Conservation (phyloP, 768 basidiomycete species). For the Xerocomus spinulosus region DNA sequence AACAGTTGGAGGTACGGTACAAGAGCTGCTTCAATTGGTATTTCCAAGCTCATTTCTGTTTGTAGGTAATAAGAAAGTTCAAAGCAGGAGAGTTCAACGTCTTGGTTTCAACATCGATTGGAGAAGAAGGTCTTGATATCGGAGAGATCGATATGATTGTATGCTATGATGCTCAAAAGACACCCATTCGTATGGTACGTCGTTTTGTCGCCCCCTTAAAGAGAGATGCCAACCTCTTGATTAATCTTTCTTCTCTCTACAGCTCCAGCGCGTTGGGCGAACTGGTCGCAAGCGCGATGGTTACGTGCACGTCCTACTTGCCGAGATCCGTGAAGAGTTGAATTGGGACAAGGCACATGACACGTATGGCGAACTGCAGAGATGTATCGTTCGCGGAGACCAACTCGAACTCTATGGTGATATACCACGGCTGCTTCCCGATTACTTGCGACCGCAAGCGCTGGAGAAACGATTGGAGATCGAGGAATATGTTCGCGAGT, state of each 20-base stretch:
- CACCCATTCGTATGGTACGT: slow-evolving; percentile 90
- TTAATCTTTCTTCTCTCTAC: slow-evolving; percentile 3
- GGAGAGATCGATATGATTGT: slow-evolving; percentile 95
- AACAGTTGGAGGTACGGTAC: slow-evolving; percentile 74
- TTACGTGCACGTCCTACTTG: slow-evolving; percentile 83
- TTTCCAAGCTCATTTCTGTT: slow-evolving; percentile 3
- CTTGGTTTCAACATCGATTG: slow-evolving; percentile 92
- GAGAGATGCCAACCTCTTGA: neutral
- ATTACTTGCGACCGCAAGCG: slow-evolving; percentile 67
- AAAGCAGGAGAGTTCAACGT: slow-evolving; percentile 86
- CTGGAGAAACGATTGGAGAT: slow-evolving; percentile 83
- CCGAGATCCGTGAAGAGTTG: slow-evolving; percentile 84
- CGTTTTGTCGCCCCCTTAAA: neutral
- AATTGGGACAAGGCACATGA: slow-evolving; percentile 88
- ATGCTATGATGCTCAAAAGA: slow-evolving; percentile 96
- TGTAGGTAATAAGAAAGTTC: slow-evolving; percentile 81
- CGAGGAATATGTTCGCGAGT: slow-evolving; percentile 60
- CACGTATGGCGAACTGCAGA: slow-evolving; percentile 85
- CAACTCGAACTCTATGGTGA: slow-evolving; percentile 92
- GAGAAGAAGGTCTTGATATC: slow-evolving; percentile 97
- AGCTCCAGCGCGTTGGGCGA: slow-evolving; percentile 95
- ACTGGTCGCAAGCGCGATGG: slow-evolving; percentile 93
- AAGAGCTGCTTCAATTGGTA: neutral
- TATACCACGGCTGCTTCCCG: slow-evolving; percentile 80
- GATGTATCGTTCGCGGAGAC: slow-evolving; percentile 78